A percentile compares a stretch with the other conserved stretches of the same genome.
Evolutionary conservation across 225 moss, liverwort and hornwort species (phyloP).

Genomic region (Thuidium tamariscinum): DNA sequence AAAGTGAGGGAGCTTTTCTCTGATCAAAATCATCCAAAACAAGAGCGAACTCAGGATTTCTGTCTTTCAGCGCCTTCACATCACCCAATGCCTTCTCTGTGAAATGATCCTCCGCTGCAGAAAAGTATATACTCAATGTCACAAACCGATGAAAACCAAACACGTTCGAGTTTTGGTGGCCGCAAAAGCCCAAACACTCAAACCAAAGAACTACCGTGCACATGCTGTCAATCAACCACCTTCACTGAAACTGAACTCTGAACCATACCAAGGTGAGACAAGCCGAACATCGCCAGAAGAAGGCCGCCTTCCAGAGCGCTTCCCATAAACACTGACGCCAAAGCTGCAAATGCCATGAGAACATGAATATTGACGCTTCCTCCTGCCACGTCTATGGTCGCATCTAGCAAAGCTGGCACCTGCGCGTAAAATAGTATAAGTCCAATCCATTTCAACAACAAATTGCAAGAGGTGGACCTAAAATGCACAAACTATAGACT

Average conservation of each 20-base stretch:
- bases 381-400: slow-evolving; percentile 81
- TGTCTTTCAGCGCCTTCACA: slow-evolving; percentile 87
- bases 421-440: slow-evolving; percentile 7
- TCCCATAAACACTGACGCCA: slow-evolving; percentile 92
- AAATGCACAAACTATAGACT: neutral
- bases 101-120: slow-evolving; percentile 89
- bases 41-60: slow-evolving; percentile 87
- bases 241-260: neutral
- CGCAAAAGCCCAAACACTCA: neutral
- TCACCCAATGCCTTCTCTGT: slow-evolving; percentile 86
- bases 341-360: slow-evolving; percentile 93
- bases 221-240: neutral
- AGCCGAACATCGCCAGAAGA: slow-evolving; percentile 96
- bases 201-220: neutral
- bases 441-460: neutral
- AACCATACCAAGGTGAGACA: slow-evolving; percentile 87
- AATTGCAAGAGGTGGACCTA: neutral
- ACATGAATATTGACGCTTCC: slow-evolving; percentile 93
- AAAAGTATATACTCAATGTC: slow-evolving; percentile 1
- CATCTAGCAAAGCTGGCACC: slow-evolving; percentile 91
- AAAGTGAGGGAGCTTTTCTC: slow-evolving; percentile 47
- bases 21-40: slow-evolving; percentile 81
- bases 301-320: slow-evolving; percentile 90
- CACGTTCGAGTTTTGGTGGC: neutral
- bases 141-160: neutral